phyloP scores from a whole-genome alignment of 371 early-diverging fungal genomes.

The Apophysomyces trapeziformis region DNA sequence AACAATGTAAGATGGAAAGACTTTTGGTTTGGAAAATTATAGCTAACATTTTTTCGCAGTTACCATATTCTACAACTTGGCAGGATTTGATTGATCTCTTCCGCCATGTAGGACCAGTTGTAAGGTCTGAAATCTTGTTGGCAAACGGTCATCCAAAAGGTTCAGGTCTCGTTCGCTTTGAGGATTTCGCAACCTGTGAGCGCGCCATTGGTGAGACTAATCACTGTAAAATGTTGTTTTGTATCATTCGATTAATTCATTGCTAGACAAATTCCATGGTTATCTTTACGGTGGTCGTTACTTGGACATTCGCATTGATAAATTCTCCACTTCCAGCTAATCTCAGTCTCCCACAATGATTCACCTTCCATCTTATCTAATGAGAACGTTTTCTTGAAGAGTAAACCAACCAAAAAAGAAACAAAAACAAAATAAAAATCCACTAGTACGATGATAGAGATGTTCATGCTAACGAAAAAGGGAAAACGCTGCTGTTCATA shows the following conservation, averaged over 20 bases:
- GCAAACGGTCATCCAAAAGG: conserved; percentile 64
- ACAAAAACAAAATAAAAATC: not conserved
- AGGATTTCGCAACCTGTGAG: conserved; percentile 58
- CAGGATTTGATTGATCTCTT: conserved; percentile 72
- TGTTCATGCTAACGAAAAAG: not conserved
- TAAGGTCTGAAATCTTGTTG: conserved; percentile 58
- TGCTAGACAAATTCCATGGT: conserved; percentile 59
- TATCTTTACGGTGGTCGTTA: conserved; percentile 63
- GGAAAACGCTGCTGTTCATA: not conserved
- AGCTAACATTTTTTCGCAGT: conserved; percentile 28
- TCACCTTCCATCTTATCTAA: conserved; percentile 6
- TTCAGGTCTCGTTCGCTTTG: conserved; percentile 66
- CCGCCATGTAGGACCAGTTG: conserved; percentile 59
- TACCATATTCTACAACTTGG: conserved; percentile 69
- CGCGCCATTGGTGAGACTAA: conserved; percentile 58
- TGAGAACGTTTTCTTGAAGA: not conserved
- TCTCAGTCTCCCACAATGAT: conserved; percentile 14
- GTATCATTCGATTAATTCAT: not conserved
- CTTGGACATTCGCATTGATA: conserved; percentile 57
- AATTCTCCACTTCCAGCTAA: conserved; percentile 24
- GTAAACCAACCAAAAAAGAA: conserved; percentile 6
- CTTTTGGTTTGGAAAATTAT: not conserved
- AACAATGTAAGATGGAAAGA: conserved; percentile 49
- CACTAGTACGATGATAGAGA: not conserved
- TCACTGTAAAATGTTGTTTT: not conserved